A percentile compares a stretch with the other conserved stretches of the same genome.
Conservation (phyloP, 495 filamentous ascomycete genomes). For the Immersiella caudata region DNA sequence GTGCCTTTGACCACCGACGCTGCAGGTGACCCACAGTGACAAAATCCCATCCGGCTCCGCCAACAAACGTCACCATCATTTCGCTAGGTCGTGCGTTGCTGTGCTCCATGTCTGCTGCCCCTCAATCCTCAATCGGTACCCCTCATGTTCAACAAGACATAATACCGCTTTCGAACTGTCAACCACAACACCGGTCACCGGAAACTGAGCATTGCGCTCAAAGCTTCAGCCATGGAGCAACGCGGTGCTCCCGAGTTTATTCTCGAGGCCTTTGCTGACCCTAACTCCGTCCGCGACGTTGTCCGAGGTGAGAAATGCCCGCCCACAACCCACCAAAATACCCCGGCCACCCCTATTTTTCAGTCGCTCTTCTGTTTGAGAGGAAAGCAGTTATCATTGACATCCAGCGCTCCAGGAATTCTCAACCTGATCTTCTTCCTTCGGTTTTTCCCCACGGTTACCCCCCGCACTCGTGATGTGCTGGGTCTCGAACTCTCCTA, state of each 20-base stretch:
- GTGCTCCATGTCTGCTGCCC: constrained; percentile 13
- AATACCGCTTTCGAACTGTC: not conserved
- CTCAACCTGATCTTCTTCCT: constrained; percentile 99
- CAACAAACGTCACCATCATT: constrained; percentile 21
- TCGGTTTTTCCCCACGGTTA: constrained; percentile 86
- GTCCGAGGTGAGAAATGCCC: constrained; percentile 69
- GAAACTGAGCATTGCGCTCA: not conserved
- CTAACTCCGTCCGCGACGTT: constrained; percentile 81
- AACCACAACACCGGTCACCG: not conserved
- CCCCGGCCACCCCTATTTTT: constrained; percentile 12
- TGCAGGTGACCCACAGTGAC: constrained; percentile 9
- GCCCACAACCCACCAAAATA: constrained; percentile 15
- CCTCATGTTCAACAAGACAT: constrained; percentile 10
- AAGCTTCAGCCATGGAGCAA: constrained; percentile 47
- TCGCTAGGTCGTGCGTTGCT: constrained; percentile 6
- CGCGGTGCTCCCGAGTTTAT: constrained; percentile 76
- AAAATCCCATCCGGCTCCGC: constrained; percentile 3
- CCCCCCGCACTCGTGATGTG: constrained; percentile 84
- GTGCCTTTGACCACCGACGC: not conserved
- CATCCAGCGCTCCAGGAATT: constrained; percentile 60
- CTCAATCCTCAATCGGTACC: constrained; percentile 13
- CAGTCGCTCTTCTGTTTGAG: not conserved
- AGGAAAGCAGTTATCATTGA: not conserved
- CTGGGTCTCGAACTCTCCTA: constrained; percentile 89
- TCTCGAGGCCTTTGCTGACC: constrained; percentile 82